Evolutionary conservation across 192 early-diverging fungal species (phyloP).

Genomic region (Coemansia sp.): DNA sequence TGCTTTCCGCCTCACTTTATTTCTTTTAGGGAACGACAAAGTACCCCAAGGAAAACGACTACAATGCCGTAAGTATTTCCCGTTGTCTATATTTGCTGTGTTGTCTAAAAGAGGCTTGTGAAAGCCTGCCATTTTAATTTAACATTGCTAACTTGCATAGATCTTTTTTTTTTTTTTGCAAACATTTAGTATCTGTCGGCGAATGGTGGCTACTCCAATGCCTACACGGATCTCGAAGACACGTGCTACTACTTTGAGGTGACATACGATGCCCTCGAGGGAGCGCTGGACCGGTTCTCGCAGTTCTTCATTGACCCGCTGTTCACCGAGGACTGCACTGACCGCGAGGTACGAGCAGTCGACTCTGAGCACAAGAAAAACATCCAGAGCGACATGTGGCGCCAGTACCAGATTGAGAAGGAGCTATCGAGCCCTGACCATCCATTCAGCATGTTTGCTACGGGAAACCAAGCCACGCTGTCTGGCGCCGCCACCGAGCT

Average conservation of each 20-base stretch:
- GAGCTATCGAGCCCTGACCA: constrained; percentile 71
- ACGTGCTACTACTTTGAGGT: constrained; percentile 55
- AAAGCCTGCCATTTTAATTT: background rate
- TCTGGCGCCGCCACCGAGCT: constrained; percentile 54
- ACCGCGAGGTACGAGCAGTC: constrained; percentile 90
- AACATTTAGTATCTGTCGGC: constrained; percentile 31
- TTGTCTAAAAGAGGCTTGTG: background rate
- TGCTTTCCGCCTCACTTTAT: background rate
- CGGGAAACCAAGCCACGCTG: constrained; percentile 86
- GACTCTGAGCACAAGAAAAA: constrained; percentile 98
- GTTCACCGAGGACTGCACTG: constrained; percentile 83
- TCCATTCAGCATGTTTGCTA: constrained; percentile 88
- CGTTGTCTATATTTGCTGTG: background rate
- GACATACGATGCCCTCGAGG: constrained; percentile 57
- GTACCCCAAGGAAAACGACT: constrained; percentile 77
- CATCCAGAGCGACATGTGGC: constrained; percentile 87
- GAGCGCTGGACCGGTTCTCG: constrained; percentile 74
- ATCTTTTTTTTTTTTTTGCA: background rate
- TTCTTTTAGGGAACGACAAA: constrained; percentile 63
- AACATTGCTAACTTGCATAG: background rate
- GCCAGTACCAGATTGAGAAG: constrained; percentile 85
- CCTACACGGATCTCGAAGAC: constrained; percentile 51
- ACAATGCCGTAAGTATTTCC: constrained; percentile 49
- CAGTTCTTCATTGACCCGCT: constrained; percentile 94
- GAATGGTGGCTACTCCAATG: constrained; percentile 52